phyloP scores from a whole-genome alignment of 495 filamentous ascomycete species.

The Lentithecium fluviatile region DNA sequence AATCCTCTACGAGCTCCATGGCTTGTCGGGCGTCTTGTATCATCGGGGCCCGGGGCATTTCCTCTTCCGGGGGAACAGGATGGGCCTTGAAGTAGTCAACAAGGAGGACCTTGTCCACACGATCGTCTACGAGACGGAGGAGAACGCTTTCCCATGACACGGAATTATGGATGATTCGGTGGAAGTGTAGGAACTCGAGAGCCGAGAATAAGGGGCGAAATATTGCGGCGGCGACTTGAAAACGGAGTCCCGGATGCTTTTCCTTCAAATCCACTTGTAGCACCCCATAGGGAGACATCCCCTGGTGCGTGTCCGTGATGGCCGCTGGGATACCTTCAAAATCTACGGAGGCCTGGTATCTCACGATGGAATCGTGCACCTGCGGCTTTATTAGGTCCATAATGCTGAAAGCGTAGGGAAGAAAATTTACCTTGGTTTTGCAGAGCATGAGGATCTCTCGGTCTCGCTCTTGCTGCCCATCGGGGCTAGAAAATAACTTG shows the following conservation, averaged over 20 bases:
- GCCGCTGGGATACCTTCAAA: neutral
- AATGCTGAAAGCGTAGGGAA: too few relatives aligned
- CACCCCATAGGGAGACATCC: neutral
- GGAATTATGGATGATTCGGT: neutral
- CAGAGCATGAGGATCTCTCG: neutral
- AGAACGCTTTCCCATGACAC: neutral
- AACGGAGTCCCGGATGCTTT: conserved; percentile 4
- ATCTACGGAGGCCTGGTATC: neutral
- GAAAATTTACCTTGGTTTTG: neutral
- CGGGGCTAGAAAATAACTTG: neutral
- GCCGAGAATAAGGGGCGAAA: conserved; percentile 9
- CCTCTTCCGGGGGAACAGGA: neutral
- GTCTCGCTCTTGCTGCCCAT: neutral
- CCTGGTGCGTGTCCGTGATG: conserved; percentile 12
- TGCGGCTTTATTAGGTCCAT: too few relatives aligned
- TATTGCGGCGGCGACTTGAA: conserved; percentile 1
- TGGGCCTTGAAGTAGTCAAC: conserved; percentile 5
- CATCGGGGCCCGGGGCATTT: neutral
- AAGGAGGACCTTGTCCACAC: conserved; percentile 3
- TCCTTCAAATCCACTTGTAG: neutral
- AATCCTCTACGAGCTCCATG: conserved; percentile 6
- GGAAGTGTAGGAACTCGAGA: conserved; percentile 1
- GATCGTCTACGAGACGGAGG: neutral
- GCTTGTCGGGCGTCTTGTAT: neutral
- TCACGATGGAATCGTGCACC: conserved; percentile 5